A percentile compares a stretch with the other conserved stretches of the same genome.
These are phyloP conservation scores for Aureobasidium lini DNA, from an alignment of 2,329 filamentous ascomycete species.

Conservation along the genomic window DNA sequence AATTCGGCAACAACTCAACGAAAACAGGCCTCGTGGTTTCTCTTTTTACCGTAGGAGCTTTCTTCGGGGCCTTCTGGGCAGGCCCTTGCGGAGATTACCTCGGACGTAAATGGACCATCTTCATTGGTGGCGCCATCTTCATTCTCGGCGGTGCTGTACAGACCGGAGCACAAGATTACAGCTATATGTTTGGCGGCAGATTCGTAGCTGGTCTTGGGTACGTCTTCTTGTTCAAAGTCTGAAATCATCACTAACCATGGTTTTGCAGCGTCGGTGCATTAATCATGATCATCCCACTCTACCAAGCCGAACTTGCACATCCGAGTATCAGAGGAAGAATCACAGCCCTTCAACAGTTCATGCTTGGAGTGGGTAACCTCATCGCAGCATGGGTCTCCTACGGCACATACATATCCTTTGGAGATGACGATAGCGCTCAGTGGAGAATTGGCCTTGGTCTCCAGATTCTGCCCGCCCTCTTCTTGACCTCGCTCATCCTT, in stretches of 20 bases:
- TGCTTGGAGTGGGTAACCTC: constrained; percentile 62
- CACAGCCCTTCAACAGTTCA: constrained; percentile 21
- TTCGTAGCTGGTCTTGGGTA: constrained; percentile 19
- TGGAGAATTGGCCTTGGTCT: constrained; percentile 21
- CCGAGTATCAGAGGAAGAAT: constrained; percentile 20
- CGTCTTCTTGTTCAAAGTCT: background rate
- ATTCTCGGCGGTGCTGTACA: constrained; percentile 21
- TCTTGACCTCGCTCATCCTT: constrained; percentile 21
- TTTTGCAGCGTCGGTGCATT: constrained; percentile 32
- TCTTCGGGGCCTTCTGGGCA: constrained; percentile 28
- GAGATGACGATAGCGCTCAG: constrained; percentile 18
- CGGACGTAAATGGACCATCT: constrained; percentile 62
- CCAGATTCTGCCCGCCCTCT: constrained; percentile 20
- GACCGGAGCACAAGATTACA: constrained; percentile 19
- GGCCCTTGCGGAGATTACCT: constrained; percentile 61
- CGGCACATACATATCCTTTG: constrained; percentile 19
- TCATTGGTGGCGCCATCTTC: constrained; percentile 49
- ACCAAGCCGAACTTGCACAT: constrained; percentile 67
- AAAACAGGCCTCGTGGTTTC: constrained; percentile 20
- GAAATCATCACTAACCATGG: background rate
- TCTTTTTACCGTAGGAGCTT: constrained; percentile 20
- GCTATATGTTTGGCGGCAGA: constrained; percentile 20
- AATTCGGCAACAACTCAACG: constrained; percentile 16
- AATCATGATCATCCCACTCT: constrained; percentile 63
- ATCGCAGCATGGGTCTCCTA: constrained; percentile 40